Evolutionary conservation across 1,139 yeast species (phyloP).

Genomic region (Kodamaea plutei): DNA sequence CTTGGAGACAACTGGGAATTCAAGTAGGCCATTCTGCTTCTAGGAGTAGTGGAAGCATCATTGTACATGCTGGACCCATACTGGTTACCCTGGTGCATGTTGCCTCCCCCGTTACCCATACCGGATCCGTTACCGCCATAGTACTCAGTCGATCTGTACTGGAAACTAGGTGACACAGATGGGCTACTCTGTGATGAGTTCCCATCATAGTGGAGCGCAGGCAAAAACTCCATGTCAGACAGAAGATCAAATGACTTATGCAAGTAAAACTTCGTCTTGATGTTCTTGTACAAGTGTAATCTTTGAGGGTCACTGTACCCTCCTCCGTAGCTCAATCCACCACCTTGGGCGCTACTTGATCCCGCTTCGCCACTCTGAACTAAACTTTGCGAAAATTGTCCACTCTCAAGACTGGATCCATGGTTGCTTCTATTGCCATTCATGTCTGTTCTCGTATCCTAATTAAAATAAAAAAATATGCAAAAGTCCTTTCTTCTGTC

Average conservation of each 20-base stretch:
- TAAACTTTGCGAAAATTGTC: no score
- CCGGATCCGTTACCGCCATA: conserved; percentile 3
- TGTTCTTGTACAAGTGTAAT: conserved; percentile 21
- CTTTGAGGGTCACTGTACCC: conserved; percentile 12
- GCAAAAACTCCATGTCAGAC: conserved; percentile 71
- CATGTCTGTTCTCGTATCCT: no score
- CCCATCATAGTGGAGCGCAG: conserved; percentile 29
- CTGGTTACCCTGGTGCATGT: conserved; percentile 2
- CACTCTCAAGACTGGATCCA: no score
- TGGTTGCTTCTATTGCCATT: no score
- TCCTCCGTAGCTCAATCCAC: background rate
- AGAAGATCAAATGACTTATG: conserved; percentile 67
- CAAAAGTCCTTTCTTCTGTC: no score
- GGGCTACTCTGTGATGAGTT: conserved; percentile 5
- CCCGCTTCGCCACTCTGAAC: no score
- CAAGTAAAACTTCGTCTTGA: conserved; percentile 51
- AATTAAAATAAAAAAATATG: no score
- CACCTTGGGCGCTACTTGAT: no score
- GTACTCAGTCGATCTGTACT: conserved; percentile 11
- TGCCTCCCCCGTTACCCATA: background rate
- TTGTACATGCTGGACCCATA: conserved; percentile 3
- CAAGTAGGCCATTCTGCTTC: conserved; percentile 14
- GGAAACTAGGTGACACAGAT: conserved; percentile 11
- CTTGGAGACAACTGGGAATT: conserved; percentile 14
- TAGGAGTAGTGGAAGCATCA: conserved; percentile 13